These are phyloP conservation scores for Diaporthe citriasiana DNA, from an alignment of 2,329 filamentous ascomycete species.

Conservation along the genomic window DNA sequence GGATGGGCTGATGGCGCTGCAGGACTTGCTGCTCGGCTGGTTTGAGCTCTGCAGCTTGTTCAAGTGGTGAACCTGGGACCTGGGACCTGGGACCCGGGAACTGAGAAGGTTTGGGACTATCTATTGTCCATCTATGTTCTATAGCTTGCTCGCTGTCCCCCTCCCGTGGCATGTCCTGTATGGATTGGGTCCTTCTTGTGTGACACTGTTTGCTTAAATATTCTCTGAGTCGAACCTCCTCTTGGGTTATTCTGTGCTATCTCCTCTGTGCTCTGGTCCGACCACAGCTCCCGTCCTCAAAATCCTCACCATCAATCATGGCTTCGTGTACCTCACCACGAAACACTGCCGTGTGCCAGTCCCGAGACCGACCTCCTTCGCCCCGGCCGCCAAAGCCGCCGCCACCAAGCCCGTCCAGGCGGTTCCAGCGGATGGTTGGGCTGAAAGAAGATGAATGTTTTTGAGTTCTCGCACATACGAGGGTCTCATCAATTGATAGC, in stretches of 20 bases:
- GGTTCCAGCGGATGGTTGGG: neutral
- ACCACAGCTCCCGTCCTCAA: no score
- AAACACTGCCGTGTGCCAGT: constrained; percentile 25
- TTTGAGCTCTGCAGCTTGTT: constrained; percentile 31
- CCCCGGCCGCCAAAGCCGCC: constrained; percentile 56
- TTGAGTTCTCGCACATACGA: neutral
- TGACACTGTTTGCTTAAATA: neutral
- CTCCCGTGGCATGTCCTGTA: neutral
- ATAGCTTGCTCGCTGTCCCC: constrained; percentile 2
- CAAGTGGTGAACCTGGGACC: neutral
- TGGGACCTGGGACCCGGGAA: neutral
- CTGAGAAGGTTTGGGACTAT: neutral
- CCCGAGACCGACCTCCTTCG: constrained; percentile 54
- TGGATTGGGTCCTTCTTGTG: neutral
- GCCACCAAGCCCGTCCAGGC: constrained; percentile 44
- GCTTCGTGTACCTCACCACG: neutral
- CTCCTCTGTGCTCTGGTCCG: neutral
- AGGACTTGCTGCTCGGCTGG: neutral
- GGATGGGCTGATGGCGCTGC: neutral
- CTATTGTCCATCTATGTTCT: neutral
- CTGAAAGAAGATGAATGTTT: neutral
- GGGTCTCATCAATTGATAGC: neutral
- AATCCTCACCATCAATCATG: constrained; percentile 3
- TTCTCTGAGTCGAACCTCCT: no score
- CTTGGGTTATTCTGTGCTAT: neutral